These are phyloP conservation scores for Pisolithus microcarpus DNA, from an alignment of 768 basidiomycete genomes.

Conservation along the genomic window DNA sequence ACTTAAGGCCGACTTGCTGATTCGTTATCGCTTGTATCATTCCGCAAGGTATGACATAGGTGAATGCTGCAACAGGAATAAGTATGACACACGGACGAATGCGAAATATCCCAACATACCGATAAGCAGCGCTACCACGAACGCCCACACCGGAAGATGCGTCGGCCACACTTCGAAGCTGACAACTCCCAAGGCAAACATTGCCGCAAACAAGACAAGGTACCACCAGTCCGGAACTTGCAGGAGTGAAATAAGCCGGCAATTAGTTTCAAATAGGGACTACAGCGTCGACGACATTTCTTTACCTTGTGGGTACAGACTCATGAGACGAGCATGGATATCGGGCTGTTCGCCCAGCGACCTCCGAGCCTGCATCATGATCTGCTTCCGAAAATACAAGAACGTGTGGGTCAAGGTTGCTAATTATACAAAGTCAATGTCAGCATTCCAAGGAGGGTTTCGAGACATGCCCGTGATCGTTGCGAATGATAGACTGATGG, in stretches of 20 bases:
- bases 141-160: constrained; percentile 59
- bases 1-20: constrained; percentile 65
- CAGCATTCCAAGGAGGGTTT: neutral
- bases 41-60: constrained; percentile 46
- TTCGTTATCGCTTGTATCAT: constrained; percentile 71
- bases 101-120: constrained; percentile 13
- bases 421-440: constrained; percentile 1
- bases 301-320: constrained; percentile 46
- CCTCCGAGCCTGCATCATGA: constrained; percentile 62
- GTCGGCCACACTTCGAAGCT: constrained; percentile 71
- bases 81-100: neutral
- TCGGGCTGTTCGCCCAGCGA: constrained; percentile 74
- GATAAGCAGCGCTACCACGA: constrained; percentile 58
- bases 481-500: constrained; percentile 73
- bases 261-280: too few species aligned
- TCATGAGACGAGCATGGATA: constrained; percentile 80
- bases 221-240: constrained; percentile 88
- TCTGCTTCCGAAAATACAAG: constrained; percentile 73
- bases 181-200: constrained; percentile 64
- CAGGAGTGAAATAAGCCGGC: neutral
- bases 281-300: too few species aligned
- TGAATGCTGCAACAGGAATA: constrained; percentile 24
- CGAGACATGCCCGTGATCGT: constrained; percentile 53
- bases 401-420: constrained; percentile 27
- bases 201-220: constrained; percentile 53